phyloP scores from a whole-genome alignment of 352 stramenopile genomes.

The Globisporangium uncinulatum region DNA sequence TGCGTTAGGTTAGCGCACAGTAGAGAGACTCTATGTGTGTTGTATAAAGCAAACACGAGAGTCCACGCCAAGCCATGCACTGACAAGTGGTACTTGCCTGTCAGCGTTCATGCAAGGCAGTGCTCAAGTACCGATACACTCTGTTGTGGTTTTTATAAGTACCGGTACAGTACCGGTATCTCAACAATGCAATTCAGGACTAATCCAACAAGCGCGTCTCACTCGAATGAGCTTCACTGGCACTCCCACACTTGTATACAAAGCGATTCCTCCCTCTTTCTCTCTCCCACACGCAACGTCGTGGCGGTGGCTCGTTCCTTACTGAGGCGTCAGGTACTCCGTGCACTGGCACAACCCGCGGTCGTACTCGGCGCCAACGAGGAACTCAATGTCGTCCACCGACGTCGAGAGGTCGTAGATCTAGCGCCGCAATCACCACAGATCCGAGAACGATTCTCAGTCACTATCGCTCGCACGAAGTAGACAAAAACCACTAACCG shows the following conservation, averaged over 20 bases:
- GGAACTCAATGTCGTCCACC: slow-evolving; percentile 75
- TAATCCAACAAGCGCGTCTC: no score
- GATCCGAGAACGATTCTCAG: background rate
- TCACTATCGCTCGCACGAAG: background rate
- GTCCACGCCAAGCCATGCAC: background rate
- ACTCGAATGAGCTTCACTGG: no score
- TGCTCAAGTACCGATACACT: no score
- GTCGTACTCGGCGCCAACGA: slow-evolving; percentile 83
- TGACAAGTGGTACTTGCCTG: background rate
- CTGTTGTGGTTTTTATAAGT: no score
- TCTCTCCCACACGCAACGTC: background rate
- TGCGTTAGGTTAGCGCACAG: background rate
- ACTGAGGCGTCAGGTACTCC: slow-evolving; percentile 61
- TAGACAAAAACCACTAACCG: slow-evolving; percentile 1
- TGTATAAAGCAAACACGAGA: background rate
- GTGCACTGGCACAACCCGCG: slow-evolving; percentile 79
- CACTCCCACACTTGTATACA: no score
- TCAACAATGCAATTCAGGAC: no score
- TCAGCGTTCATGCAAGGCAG: background rate
- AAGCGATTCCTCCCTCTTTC: no score
- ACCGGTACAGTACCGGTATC: no score
- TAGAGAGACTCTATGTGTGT: slow-evolving; percentile 1
- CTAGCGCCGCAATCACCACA: slow-evolving; percentile 18
- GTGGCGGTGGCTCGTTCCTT: background rate
- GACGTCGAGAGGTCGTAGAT: slow-evolving; percentile 80